Evolutionary conservation across 2,329 filamentous ascomycete genomes (phyloP).

Genomic region (Stagonosporopsis tanaceti): DNA sequence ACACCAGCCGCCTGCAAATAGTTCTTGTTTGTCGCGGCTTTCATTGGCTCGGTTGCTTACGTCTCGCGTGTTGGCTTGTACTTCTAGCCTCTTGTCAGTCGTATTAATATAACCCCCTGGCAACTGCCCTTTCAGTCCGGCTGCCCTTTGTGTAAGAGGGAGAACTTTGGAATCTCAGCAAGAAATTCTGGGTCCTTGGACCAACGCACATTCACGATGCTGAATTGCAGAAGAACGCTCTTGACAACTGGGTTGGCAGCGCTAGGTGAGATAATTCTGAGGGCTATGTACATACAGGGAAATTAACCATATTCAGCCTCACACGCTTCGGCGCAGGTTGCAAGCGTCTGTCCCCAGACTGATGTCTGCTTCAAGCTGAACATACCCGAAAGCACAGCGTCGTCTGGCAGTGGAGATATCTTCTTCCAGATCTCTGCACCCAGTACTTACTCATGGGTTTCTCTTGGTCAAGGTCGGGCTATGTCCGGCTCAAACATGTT

Average conservation of each 20-base stretch:
- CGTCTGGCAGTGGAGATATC: slow-evolving; percentile 62
- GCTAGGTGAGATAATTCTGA: slow-evolving; percentile 30
- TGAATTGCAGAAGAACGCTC: slow-evolving; percentile 18
- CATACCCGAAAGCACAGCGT: slow-evolving; percentile 61
- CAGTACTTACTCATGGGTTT: slow-evolving; percentile 62
- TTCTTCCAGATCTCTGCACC: slow-evolving; percentile 66
- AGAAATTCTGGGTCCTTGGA: neutral
- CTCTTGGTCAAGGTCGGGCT: slow-evolving; percentile 61
- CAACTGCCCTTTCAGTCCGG: slow-evolving; percentile 13
- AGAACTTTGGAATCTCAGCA: neutral
- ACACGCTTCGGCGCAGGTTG: slow-evolving; percentile 41
- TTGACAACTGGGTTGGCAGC: slow-evolving; percentile 34
- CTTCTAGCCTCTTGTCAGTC: slow-evolving; percentile 8
- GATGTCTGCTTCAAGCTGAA: slow-evolving; percentile 61
- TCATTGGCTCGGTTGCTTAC: slow-evolving; percentile 16
- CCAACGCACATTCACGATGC: slow-evolving; percentile 20
- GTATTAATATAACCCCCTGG: slow-evolving; percentile 17
- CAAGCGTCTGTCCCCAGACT: slow-evolving; percentile 35
- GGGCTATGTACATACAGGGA: neutral
- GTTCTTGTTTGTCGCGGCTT: neutral
- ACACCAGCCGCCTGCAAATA: slow-evolving; percentile 9
- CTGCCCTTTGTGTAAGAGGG: slow-evolving; percentile 1
- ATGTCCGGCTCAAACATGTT: slow-evolving; percentile 68
- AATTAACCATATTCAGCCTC: slow-evolving; percentile 36
- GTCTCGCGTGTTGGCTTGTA: slow-evolving; percentile 7